A percentile compares a stretch with the other conserved stretches of the same genome.
These are phyloP conservation scores for Linderniella brevidens DNA, from an alignment of 257 asterid species.

Conservation along the genomic window DNA sequence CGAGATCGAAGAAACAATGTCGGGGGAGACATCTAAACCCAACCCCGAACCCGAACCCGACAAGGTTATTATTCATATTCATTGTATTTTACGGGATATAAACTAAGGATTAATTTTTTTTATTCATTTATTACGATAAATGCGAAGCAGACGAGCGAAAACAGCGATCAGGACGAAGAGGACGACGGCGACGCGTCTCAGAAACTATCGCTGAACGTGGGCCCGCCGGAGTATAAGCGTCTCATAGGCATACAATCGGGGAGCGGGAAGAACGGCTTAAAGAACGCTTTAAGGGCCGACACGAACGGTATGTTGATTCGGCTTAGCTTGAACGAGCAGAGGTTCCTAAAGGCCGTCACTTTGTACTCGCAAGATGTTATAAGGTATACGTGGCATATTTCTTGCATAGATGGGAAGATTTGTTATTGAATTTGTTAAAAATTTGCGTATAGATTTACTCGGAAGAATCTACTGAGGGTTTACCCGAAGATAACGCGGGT, in stretches of 20 bases:
- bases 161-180: constrained; percentile 42
- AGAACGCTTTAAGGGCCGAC: constrained; percentile 34
- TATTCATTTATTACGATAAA: constrained; percentile 6
- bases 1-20: constrained; percentile 1
- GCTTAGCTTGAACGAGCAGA: constrained; percentile 72
- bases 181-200: constrained; percentile 23
- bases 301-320: constrained; percentile 47
- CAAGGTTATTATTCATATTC: too few relatives aligned
- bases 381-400: too few relatives aligned
- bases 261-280: constrained; percentile 59
- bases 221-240: constrained; percentile 48
- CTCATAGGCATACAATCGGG: constrained; percentile 87
- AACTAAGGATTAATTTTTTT: too few relatives aligned
- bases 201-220: constrained; percentile 19
- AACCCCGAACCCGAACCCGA: too few relatives aligned
- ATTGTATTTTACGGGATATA: too few relatives aligned
- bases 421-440: constrained; percentile 4
- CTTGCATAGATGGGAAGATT: too few relatives aligned
- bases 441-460: constrained; percentile 57
- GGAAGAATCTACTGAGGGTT: constrained; percentile 54
- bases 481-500: constrained; percentile 80
- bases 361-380: constrained; percentile 36
- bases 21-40: not conserved
- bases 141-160: constrained; percentile 1
- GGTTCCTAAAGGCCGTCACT: constrained; percentile 52